Base-by-base conservation (phyloP, 768 basidiomycete species). In the Amanita subjunquillea region DNA sequence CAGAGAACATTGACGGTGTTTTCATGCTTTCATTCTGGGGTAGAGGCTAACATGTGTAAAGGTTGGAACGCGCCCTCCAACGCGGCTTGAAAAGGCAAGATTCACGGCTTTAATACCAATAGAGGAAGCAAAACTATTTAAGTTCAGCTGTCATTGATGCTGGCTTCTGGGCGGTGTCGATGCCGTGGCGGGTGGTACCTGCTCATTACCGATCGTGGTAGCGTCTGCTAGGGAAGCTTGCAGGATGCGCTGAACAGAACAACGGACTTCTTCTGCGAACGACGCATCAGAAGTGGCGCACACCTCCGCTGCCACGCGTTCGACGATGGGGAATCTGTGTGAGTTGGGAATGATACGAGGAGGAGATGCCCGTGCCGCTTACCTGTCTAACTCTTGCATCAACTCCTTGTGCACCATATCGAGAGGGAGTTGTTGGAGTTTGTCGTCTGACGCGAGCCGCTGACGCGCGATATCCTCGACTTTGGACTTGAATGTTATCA, bases 311-410 rank as follows among this genome's bases (percentile, higher is more conserved):
- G 79, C 76, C 9, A 82, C 80, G 15, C 82, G 79, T 55, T 85
- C 82, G 27, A 85, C 73, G 25, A 84, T 67, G 15, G 83, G 83
- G 63, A 80, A 85, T 54, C 85, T 85, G 60, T 30, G 32, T 30
- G 40, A 51, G 59, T 59, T 37, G 48, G 45, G 32, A 27, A 36
- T 50, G 48, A 44, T 37, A 44, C 34, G 36, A 32, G 4, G 29
- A 52, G 45, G 48, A n/a, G 13, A 48, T 25, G n/a, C 20, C 23
- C 22, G 32, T 52, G 48, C 44, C 22, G 57, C 67, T 57, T 49
- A 80, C 85, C 85, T 75, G 64, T 86, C 83, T 27, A 88, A 69
- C 60, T 89, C 84, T 44, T 85, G 83, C 70, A 82, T 74, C 12
- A 89, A 66, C 57, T 87, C 85, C 53, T 74, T 68, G 56, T 78